A percentile compares a stretch with the other conserved stretches of the same genome.
Conservation (phyloP, 768 basidiomycete genomes). For the Auricularia auricula-judae region DNA sequence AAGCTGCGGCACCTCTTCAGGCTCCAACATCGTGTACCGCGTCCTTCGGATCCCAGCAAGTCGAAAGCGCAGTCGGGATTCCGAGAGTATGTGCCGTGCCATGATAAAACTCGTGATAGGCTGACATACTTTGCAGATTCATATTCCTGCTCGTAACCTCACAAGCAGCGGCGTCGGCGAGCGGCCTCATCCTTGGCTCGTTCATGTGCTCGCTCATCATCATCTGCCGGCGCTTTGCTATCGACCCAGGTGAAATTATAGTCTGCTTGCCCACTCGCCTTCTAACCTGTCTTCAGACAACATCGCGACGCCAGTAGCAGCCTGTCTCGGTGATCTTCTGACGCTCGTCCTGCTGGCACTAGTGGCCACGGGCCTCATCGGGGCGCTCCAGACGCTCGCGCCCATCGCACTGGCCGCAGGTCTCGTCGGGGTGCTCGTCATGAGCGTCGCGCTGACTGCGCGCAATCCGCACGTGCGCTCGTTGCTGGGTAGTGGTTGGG, state of each 20-base stretch:
- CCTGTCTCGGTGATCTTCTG: conserved; percentile 86
- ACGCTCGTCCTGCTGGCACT: conserved; percentile 76
- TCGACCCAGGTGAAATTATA: conserved; percentile 63
- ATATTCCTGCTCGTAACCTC: conserved; percentile 65
- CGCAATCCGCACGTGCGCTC: conserved; percentile 60
- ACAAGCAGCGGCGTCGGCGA: conserved; percentile 72
- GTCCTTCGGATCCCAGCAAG: not conserved
- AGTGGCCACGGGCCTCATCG: conserved; percentile 62
- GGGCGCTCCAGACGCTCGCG: conserved; percentile 49
- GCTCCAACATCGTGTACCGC: not conserved
- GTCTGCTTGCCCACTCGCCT: not conserved
- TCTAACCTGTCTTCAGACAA: conserved; percentile 48
- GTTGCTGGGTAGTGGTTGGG: conserved; percentile 79
- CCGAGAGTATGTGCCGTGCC: not conserved
- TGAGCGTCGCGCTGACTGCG: conserved; percentile 44
- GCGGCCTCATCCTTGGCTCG: conserved; percentile 70
- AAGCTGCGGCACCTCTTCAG: not conserved
- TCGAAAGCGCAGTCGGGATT: not conserved
- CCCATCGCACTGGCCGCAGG: conserved; percentile 36
- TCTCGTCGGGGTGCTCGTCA: conserved; percentile 26
- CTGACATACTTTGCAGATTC: conserved; percentile 34
- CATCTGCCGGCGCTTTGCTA: conserved; percentile 57
- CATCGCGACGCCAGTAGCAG: conserved; percentile 88
- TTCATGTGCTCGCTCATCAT: conserved; percentile 88
- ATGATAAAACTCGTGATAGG: too few relatives aligned